Evolutionary conservation across 305 asterid species (phyloP), one percentile per base, ranked within the genome.

Genomic region (Euphrasia arctica): DNA sequence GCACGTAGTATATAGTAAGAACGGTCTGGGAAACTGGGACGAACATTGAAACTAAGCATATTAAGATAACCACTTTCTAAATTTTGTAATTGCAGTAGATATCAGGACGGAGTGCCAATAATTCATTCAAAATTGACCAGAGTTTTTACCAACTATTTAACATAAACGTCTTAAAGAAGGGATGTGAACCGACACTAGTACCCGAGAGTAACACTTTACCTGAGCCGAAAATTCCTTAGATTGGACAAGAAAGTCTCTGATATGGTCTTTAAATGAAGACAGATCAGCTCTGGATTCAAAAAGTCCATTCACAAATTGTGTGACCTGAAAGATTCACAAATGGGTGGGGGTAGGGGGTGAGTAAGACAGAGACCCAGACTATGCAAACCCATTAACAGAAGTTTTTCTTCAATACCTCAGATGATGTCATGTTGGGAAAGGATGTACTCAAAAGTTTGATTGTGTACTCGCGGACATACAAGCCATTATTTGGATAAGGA

Each of bases 161-260:
- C 22, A 18, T 18, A 18, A 18, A 18, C 22, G 22, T 18, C 22
- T 18, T 18, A 18, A 18, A 18, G 22, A 18, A 18, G 22, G 22
- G 22, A 18, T 18, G 22, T 18, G 22, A 18, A 54, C 48, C 56
- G 56, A 56, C 54, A 52, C 25, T 48, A 1, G 48, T 52, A 67
- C 36, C 29, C n/a, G 13, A 36, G 56, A 57, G 66, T 27, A 55
- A 67, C 22, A 63, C 10, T 48, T 71, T 56, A 92, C 99, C 97
- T 93, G 99, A 68, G 96, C 95, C 52, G 99, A 90, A 72, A 93
- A 93, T 68, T 86, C 99, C 72, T 93, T 93, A 9, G 99, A 90
- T 71, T 93, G 99, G 69, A 86, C 87, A 32, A 93, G 96, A 71
- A 93, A 93, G 72, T 93, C 99, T 68, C 97, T 73, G 61, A 90